Percentiles rank a stretch among this genome's conserved stretches.
Evolutionary conservation across 345 rosid genomes (phyloP).

Genomic region (Rhizophora mangle): DNA sequence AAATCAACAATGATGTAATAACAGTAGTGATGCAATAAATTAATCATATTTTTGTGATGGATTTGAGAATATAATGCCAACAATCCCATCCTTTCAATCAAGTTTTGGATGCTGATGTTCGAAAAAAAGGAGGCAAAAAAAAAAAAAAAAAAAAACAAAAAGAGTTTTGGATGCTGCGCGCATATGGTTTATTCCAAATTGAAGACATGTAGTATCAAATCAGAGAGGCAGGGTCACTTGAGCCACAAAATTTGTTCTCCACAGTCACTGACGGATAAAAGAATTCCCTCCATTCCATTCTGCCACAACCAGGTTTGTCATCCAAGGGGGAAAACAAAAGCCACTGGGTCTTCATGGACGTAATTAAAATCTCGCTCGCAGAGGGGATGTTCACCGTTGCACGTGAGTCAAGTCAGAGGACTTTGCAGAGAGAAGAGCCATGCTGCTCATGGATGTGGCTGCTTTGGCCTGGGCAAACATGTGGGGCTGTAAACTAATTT

Average conservation of each 20-base stretch:
- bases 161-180: too few relatives aligned
- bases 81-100: too few relatives aligned
- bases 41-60: too few relatives aligned
- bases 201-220: background rate
- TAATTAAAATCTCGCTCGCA: background rate
- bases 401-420: conserved; percentile 14
- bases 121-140: too few relatives aligned
- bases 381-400: conserved; percentile 3
- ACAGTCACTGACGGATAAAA: background rate
- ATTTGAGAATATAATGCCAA: too few relatives aligned
- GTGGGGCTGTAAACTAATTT: conserved; percentile 10
- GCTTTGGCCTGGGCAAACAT: conserved; percentile 15
- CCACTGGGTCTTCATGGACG: background rate
- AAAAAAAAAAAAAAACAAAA: too few relatives aligned
- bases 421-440: conserved; percentile 8
- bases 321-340: background rate
- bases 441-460: conserved; percentile 8
- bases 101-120: too few relatives aligned
- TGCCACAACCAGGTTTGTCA: background rate
- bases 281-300: conserved; percentile 1
- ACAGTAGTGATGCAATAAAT: too few relatives aligned
- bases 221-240: background rate
- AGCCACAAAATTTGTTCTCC: background rate
- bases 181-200: background rate
- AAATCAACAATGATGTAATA: too few relatives aligned